phyloP scores from a whole-genome alignment of 345 rosid genomes.

The Eutrema yunnanense region DNA sequence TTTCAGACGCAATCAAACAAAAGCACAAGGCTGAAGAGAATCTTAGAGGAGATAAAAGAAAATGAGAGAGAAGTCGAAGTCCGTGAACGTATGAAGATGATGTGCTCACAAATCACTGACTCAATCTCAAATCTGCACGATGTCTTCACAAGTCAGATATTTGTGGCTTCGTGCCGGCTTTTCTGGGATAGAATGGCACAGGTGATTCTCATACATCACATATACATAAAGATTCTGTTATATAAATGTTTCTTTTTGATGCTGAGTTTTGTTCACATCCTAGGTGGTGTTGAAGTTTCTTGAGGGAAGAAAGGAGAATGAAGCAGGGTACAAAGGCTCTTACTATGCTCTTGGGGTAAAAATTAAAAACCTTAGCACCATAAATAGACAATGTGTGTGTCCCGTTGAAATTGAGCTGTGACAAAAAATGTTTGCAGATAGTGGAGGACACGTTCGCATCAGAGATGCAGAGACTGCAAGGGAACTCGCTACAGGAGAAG shows the following conservation, averaged over 20 bases:
- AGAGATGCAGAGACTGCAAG: slow-evolving; percentile 84
- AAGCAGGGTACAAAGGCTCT: slow-evolving; percentile 87
- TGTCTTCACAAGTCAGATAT: slow-evolving; percentile 69
- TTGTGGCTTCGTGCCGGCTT: slow-evolving; percentile 77
- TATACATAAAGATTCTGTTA: background rate
- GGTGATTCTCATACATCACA: slow-evolving; percentile 27
- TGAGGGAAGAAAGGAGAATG: slow-evolving; percentile 92
- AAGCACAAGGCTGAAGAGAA: slow-evolving; percentile 67
- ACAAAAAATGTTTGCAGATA: slow-evolving; percentile 35
- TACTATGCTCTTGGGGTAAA: slow-evolving; percentile 88
- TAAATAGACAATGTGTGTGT: background rate
- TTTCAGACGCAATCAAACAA: slow-evolving; percentile 74
- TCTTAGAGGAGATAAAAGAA: slow-evolving; percentile 82
- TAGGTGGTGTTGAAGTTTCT: slow-evolving; percentile 88
- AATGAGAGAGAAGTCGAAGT: slow-evolving; percentile 87
- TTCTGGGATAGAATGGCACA: slow-evolving; percentile 98
- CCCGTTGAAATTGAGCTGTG: background rate
- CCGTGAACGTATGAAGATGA: slow-evolving; percentile 79
- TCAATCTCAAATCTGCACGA: slow-evolving; percentile 74
- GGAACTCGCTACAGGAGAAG: slow-evolving; percentile 84
- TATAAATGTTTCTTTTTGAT: background rate
- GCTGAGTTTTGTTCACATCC: background rate
- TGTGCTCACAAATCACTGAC: slow-evolving; percentile 63
- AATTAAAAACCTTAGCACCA: background rate
- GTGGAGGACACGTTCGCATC: slow-evolving; percentile 92